Percentiles rank a stretch among this genome's conserved stretches.
Conservation (phyloP, 805 yeast species). For the Yamadazyma akitaensis region DNA sequence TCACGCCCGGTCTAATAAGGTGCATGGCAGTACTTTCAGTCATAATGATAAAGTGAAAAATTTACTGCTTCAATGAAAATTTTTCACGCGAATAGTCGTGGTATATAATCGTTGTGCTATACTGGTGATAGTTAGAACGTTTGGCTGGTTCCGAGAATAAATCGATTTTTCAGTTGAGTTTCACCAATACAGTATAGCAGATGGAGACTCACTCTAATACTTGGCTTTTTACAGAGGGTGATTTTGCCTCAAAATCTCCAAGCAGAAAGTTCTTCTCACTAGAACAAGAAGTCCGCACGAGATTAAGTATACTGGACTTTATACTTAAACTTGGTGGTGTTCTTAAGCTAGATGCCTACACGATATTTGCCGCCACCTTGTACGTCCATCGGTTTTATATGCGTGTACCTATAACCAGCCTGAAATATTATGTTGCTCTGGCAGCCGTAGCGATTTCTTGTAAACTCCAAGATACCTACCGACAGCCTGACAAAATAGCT, state of each 20-base stretch:
- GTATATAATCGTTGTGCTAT: neutral
- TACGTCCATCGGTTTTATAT: constrained; percentile 38
- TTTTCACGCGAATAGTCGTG: neutral
- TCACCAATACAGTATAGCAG: neutral
- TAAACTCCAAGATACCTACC: constrained; percentile 39
- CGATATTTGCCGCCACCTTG: constrained; percentile 42
- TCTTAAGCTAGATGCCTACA: constrained; percentile 37
- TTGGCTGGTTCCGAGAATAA: no score
- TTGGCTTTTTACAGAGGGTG: constrained; percentile 39
- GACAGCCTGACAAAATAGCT: constrained; percentile 44
- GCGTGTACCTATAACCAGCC: constrained; percentile 40
- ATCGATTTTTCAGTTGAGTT: no score
- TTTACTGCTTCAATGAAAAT: constrained; percentile 2
- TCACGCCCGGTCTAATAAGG: constrained; percentile 48
- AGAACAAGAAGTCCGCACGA: constrained; percentile 34
- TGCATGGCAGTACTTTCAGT: constrained; percentile 38
- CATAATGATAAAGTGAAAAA: constrained; percentile 1
- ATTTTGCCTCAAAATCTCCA: constrained; percentile 30
- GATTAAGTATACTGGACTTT: constrained; percentile 39
- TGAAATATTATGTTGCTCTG: constrained; percentile 43
- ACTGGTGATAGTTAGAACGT: neutral
- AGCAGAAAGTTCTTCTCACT: constrained; percentile 27
- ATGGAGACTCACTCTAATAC: neutral
- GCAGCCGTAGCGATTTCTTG: constrained; percentile 43
- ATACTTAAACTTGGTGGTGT: constrained; percentile 33